These are phyloP conservation scores for Teratosphaeria nubilosa DNA, from an alignment of 2,329 filamentous ascomycete genomes.

Conservation along the genomic window DNA sequence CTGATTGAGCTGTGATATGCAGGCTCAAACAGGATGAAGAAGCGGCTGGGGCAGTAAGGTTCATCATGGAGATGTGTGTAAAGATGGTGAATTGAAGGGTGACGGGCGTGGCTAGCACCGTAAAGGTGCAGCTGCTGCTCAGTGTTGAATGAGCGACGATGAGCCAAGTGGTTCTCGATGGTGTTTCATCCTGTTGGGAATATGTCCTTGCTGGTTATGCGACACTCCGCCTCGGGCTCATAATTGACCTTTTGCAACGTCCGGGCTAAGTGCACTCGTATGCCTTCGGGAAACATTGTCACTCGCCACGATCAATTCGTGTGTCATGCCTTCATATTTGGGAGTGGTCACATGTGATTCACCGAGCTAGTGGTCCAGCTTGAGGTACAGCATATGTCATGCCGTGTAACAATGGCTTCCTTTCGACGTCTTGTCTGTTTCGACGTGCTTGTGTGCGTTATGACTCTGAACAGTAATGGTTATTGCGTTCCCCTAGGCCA, in stretches of 20 bases:
- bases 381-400: neutral
- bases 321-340: neutral
- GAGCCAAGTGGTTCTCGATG: neutral
- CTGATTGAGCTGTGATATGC: conserved; percentile 23
- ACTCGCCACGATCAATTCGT: neutral
- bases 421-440: neutral
- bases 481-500: no score
- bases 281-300: neutral
- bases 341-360: neutral
- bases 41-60: neutral
- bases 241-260: no score
- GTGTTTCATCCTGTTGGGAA: neutral
- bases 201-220: no score
- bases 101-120: neutral
- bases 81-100: neutral
- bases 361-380: neutral
- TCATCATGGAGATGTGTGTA: neutral
- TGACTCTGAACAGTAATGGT: no score
- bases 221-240: no score
- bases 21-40: neutral
- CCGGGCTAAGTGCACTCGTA: no score
- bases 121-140: neutral
- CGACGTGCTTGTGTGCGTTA: neutral
- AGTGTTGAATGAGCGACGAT: neutral
- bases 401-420: neutral